Evolutionary conservation across 1,139 yeast species (phyloP), one percentile per base, ranked within the genome.

Genomic region (Candida smagusa): DNA sequence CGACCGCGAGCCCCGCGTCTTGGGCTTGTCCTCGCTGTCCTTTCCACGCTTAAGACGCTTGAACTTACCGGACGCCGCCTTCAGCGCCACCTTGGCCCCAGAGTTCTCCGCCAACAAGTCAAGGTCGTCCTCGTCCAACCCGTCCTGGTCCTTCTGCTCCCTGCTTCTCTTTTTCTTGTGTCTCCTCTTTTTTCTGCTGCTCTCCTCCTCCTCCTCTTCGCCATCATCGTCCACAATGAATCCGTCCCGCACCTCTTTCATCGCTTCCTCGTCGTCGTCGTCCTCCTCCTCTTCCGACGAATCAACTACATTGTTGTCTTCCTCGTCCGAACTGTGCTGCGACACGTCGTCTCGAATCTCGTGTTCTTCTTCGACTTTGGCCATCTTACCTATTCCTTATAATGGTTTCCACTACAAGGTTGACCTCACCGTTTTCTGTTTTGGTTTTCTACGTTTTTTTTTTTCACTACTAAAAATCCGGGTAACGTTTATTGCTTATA

Each of bases 151-250:
- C 16, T 66, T 76, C 22, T 31, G 40, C 8, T 47, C 35, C 43
- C 50, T 44, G 45, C 53, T 53, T 44, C 51, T 46, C 64, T 55
- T 65, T 50, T 58, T 67, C 46, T 58, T 59, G 46, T 52, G 54
- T 48, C 55, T 56, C 44, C 56, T 69, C 52, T 49, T 65, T 44
- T 48, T 58, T 41, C 38, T 56, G 29, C 34, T 53, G 22, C 43
- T 49, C 25, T 65, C 74, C 4, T 67, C 70, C 27, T 58, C 70
- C 11, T 63, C 76, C 9, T 65, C 81, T 24, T 75, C 84, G 12
- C 87, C 94, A 37, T 84, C 95, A 50, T 88, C 96, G 52, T 88
- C 97, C 9, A 89, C 97, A 54, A 90, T 90, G 61, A 90, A 89
- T 0, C 97, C 97, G 48, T 88, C 96, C 40, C 92, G 80, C 30